Base-by-base conservation (phyloP, 2,329 filamentous ascomycete species). In the Pseudopithomyces maydicus region DNA sequence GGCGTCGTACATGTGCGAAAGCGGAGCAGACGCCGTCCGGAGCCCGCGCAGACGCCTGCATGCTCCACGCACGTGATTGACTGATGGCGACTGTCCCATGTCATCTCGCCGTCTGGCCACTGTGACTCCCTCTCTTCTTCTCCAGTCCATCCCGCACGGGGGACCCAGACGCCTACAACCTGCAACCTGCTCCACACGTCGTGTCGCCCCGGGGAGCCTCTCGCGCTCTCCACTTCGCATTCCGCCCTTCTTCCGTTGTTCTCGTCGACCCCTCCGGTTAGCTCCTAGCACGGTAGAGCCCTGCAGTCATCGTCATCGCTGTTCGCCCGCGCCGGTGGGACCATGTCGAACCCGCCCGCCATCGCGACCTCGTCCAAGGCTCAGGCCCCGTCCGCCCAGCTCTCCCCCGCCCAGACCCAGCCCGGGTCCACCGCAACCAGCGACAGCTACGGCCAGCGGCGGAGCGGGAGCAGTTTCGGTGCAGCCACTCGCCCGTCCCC, bases 261-360 rank as follows among this genome's bases (percentile, higher is more conserved):
- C 42, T 53, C 45, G 19, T 46, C 53, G 32, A 38, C 26, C 17
- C 51, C 36, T 51, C 20, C 39, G n/a, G 29, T 41, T 57, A 39
- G 56, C 55, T 57, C 15, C 52, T 54, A 47, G 51, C 53, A 52
- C 52, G 43, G 54, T 38, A 35, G 22, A 50, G 52, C 48, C 56
- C 62, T 51, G 46, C 52, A 44, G 38, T 50, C 58, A 52, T 54
- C 64, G 50, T 61, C 63, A 61, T 68, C 66, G 65, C 62, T 59
- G 41, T 58, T 55, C 63, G 60, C 63, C 63, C 66, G 66, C 61
- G 61, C 67, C 63, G 68, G 67, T 59, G 58, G 59, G 67, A 67
- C 57, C 59, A 81, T 80, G 79, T 78, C 77, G 60, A 80, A 79
- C 68, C 76, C 74, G 56, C 73, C 78, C 48, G 64, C 75, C 48